phyloP scores from a whole-genome alignment of 768 basidiomycete genomes.

The Calocybe gangraenosa region DNA sequence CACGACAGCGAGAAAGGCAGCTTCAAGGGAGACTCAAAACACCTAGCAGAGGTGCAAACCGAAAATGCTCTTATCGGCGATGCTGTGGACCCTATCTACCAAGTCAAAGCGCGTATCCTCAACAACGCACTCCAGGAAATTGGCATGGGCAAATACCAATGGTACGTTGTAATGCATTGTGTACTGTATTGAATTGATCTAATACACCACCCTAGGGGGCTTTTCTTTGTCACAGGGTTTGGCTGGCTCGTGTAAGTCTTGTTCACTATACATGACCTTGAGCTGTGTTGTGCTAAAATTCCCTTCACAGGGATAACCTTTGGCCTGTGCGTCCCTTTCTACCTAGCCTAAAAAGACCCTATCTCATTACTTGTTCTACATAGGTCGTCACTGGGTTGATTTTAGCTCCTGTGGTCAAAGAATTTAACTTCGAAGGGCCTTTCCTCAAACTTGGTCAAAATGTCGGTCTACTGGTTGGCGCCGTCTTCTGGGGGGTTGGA shows the following conservation, averaged over 20 bases:
- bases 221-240: slow-evolving; percentile 68
- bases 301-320: slow-evolving; percentile 54
- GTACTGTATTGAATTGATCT: background rate
- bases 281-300: background rate
- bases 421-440: slow-evolving; percentile 59
- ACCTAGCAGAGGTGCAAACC: slow-evolving; percentile 1
- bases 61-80: slow-evolving; percentile 13
- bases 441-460: slow-evolving; percentile 69
- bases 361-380: slow-evolving; percentile 1
- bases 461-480: slow-evolving; percentile 66
- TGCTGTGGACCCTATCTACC: slow-evolving; percentile 51
- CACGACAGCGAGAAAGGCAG: background rate
- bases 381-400: slow-evolving; percentile 67
- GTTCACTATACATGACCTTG: background rate
- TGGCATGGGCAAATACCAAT: slow-evolving; percentile 68
- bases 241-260: slow-evolving; percentile 68
- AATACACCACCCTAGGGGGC: slow-evolving; percentile 42
- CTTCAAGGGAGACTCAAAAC: background rate
- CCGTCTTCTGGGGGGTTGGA: slow-evolving; percentile 59
- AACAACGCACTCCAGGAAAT: slow-evolving; percentile 63
- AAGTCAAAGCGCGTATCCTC: slow-evolving; percentile 51
- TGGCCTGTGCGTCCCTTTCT: slow-evolving; percentile 56
- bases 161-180: slow-evolving; percentile 24
- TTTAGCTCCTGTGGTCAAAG: slow-evolving; percentile 56
- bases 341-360: background rate